phyloP scores from a whole-genome alignment of 257 asterid species.

The Ballota nigra region DNA sequence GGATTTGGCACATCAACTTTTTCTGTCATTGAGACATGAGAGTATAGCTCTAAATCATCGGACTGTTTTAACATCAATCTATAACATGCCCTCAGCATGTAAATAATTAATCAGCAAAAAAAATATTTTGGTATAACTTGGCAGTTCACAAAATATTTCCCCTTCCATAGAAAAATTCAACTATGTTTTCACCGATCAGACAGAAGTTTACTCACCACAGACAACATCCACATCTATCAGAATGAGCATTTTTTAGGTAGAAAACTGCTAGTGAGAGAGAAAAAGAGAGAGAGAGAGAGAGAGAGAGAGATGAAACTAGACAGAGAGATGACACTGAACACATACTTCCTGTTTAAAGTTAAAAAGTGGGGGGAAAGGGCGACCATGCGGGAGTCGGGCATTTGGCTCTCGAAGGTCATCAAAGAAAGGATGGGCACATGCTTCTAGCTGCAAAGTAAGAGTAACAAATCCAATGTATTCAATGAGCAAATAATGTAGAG shows the following conservation, averaged over 20 bases:
- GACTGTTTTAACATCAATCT: background rate
- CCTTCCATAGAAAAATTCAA: background rate
- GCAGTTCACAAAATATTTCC: background rate
- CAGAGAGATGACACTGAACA: too few species aligned
- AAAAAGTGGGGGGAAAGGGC: slow-evolving; percentile 77
- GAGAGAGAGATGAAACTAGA: too few species aligned
- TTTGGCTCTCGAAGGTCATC: slow-evolving; percentile 82
- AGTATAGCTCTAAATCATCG: background rate
- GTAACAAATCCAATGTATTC: background rate
- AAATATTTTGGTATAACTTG: background rate
- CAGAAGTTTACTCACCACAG: background rate
- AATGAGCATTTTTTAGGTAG: slow-evolving; percentile 1
- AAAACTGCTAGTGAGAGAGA: slow-evolving; percentile 39
- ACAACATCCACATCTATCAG: background rate
- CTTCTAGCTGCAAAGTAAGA: slow-evolving; percentile 63
- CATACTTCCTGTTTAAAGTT: slow-evolving; percentile 79
- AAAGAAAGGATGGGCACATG: slow-evolving; percentile 85
- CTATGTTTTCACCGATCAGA: background rate
- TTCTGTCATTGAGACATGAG: background rate
- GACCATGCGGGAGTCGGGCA: slow-evolving; percentile 76
- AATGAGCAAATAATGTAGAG: background rate
- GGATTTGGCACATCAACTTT: background rate
- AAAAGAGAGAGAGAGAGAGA: background rate
- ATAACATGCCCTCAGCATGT: background rate
- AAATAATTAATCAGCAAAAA: background rate